Conservation (phyloP, 805 yeast species). For the Saccharomycopsis fibuligera region DNA sequence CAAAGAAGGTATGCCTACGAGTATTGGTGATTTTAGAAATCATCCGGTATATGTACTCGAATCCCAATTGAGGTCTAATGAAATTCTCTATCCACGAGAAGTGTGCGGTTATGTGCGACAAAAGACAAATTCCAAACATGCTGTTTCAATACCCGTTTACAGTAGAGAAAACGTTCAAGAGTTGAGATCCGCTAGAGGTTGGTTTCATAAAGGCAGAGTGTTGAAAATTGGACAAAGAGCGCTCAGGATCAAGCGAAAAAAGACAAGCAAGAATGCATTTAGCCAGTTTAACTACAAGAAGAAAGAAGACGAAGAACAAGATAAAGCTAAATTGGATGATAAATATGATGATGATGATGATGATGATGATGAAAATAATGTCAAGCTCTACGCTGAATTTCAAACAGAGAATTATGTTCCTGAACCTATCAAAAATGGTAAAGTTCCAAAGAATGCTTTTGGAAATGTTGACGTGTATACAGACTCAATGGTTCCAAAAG, state of each 20-base stretch:
- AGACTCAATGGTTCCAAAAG: constrained; percentile 76
- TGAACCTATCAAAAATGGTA: constrained; percentile 58
- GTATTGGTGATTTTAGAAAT: constrained; percentile 70
- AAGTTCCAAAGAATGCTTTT: constrained; percentile 65
- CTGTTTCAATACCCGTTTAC: constrained; percentile 54
- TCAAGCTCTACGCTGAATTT: constrained; percentile 64
- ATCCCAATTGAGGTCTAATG: constrained; percentile 64
- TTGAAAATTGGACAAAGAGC: constrained; percentile 68
- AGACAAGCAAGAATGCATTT: constrained; percentile 23
- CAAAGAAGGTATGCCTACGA: constrained; percentile 83
- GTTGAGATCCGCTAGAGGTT: constrained; percentile 70
- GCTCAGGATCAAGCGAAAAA: constrained; percentile 39
- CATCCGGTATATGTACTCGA: constrained; percentile 86
- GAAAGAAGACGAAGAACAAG: constrained; percentile 10
- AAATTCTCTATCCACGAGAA: constrained; percentile 60
- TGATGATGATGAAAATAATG: constrained; percentile 48
- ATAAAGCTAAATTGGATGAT: neutral
- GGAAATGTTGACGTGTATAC: constrained; percentile 81
- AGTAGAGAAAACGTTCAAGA: constrained; percentile 56
- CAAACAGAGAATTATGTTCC: constrained; percentile 74
- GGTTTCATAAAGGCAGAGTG: constrained; percentile 79
- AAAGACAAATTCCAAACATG: constrained; percentile 28
- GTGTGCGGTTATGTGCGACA: constrained; percentile 69
- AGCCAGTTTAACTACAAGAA: constrained; percentile 14
- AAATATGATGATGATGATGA: constrained; percentile 28